A percentile compares a stretch with the other conserved stretches of the same genome.
Evolutionary conservation across 257 asterid species (phyloP).

Genomic region (Rauvolfia tetraphylla): DNA sequence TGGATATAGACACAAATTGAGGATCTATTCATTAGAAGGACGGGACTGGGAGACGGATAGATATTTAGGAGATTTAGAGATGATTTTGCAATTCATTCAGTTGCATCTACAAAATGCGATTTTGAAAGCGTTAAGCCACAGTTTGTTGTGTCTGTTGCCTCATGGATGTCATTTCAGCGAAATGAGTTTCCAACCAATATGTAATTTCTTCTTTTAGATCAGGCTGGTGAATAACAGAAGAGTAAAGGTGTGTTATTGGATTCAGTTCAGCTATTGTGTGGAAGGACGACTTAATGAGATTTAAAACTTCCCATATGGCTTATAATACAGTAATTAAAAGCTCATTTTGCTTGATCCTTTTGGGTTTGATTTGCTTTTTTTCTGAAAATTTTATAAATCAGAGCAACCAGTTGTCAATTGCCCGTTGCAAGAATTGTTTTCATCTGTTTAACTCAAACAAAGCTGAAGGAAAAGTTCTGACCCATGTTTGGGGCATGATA

Average conservation of each 20-base stretch:
- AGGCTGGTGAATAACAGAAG: not conserved
- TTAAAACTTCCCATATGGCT: too few species aligned
- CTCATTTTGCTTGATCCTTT: not conserved
- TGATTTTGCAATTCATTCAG: not conserved
- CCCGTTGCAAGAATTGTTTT: not conserved
- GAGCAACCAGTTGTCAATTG: not conserved
- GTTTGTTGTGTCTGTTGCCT: not conserved
- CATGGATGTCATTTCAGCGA: not conserved
- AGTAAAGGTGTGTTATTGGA: not conserved
- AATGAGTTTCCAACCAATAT: not conserved
- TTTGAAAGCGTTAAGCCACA: not conserved
- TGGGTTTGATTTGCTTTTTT: not conserved
- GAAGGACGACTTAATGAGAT: not conserved
- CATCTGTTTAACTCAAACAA: not conserved
- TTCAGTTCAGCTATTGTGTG: not conserved
- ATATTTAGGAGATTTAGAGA: too few species aligned
- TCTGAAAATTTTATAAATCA: not conserved
- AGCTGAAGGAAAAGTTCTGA: not conserved
- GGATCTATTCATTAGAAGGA: not conserved
- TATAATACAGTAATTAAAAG: not conserved
- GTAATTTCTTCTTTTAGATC: not conserved
- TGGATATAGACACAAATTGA: not conserved
- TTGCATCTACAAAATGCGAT: not conserved
- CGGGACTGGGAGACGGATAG: too few species aligned
- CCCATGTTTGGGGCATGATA: not conserved